Conservation (phyloP, 257 asterid species). For the Capsicum rhomboideum region DNA sequence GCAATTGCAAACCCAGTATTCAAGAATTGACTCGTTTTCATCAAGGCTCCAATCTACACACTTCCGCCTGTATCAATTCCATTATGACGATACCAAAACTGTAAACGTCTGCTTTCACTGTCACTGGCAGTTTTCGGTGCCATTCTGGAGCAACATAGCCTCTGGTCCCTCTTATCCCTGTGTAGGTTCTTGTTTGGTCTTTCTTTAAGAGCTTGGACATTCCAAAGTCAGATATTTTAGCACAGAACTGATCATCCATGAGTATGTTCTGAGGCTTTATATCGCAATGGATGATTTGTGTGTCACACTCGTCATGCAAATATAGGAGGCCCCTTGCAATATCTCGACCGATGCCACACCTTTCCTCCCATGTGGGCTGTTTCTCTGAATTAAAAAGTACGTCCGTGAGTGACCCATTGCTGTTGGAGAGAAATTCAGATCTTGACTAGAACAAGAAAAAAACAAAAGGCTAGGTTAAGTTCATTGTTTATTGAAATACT, state of each 20-base stretch:
- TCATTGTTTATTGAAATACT: too few species aligned
- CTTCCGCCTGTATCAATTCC: conserved; percentile 34
- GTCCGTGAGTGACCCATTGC: conserved; percentile 43
- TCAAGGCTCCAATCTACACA: conserved; percentile 20
- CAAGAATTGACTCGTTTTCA: conserved; percentile 36
- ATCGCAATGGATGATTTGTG: conserved; percentile 55
- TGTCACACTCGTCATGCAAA: conserved; percentile 53
- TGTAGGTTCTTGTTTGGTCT: conserved; percentile 45
- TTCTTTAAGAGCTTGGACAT: conserved; percentile 42
- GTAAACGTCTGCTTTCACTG: conserved; percentile 50
- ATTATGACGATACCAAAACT: conserved; percentile 48
- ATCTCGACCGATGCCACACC: conserved; percentile 26
- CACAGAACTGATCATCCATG: conserved; percentile 30
- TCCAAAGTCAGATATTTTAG: conserved; percentile 51
- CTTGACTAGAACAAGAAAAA: too few species aligned
- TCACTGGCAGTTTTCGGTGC: conserved; percentile 32
- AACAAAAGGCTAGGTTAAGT: too few species aligned
- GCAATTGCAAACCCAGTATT: conserved; percentile 33
- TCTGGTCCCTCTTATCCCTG: conserved; percentile 38
- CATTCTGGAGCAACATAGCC: conserved; percentile 57
- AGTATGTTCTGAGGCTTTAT: conserved; percentile 59
- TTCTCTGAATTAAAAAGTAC: conserved; percentile 14
- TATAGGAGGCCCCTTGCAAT: conserved; percentile 47
- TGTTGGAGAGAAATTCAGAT: too few species aligned
- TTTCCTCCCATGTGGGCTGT: conserved; percentile 26